A percentile compares a stretch with the other conserved stretches of the same genome.
These are phyloP conservation scores for Cercospora nicotianae DNA, from an alignment of 2,329 filamentous ascomycete species.

Conservation along the genomic window DNA sequence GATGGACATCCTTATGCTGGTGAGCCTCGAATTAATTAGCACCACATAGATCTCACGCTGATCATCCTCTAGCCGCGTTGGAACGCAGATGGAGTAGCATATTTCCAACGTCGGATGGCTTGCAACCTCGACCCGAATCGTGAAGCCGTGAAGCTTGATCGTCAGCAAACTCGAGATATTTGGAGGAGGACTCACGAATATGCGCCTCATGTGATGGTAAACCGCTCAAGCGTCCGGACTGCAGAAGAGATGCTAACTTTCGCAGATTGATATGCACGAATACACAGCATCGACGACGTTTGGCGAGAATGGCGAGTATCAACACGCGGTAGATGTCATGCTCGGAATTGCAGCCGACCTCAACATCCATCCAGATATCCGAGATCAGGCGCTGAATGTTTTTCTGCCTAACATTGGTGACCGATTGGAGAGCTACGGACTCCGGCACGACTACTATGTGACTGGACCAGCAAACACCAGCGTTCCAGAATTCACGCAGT, in stretches of 20 bases:
- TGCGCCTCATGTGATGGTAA: conserved; percentile 35
- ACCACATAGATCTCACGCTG: neutral
- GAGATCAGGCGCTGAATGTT: conserved; percentile 35
- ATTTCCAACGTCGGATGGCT: conserved; percentile 40
- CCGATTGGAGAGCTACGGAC: conserved; percentile 31
- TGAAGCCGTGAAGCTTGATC: conserved; percentile 41
- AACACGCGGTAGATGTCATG: conserved; percentile 38
- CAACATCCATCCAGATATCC: conserved; percentile 33
- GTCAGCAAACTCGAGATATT: conserved; percentile 40
- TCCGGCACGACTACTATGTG: conserved; percentile 41
- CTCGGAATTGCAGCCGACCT: conserved; percentile 34
- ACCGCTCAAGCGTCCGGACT: too few relatives aligned
- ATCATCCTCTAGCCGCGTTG: conserved; percentile 34
- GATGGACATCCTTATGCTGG: conserved; percentile 39
- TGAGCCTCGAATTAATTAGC: neutral
- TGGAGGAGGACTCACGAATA: conserved; percentile 37
- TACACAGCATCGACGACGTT: conserved; percentile 36
- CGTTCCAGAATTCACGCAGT: conserved; percentile 17
- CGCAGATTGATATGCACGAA: conserved; percentile 40
- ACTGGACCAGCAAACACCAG: conserved; percentile 28
- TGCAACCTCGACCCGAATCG: conserved; percentile 42
- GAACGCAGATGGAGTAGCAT: conserved; percentile 42
- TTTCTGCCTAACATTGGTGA: conserved; percentile 36
- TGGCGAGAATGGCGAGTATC: conserved; percentile 32
- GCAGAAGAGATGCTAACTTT: too few relatives aligned